phyloP scores from a whole-genome alignment of 2,329 filamentous ascomycete species.

The Remersonia thermophila region DNA sequence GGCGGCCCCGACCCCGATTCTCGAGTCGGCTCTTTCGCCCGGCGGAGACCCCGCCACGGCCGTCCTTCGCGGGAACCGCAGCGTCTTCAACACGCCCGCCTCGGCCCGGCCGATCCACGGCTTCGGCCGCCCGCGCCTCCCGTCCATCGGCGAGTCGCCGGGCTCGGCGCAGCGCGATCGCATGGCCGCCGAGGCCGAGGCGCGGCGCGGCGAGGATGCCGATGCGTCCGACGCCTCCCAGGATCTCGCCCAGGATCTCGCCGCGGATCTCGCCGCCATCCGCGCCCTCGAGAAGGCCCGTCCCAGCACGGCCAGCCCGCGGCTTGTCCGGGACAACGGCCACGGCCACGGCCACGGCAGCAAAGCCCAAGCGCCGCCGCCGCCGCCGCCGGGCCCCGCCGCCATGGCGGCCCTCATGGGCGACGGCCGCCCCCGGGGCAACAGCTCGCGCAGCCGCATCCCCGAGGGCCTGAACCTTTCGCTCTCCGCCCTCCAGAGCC shows the following conservation, averaged over 20 bases:
- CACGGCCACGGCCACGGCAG: slow-evolving; percentile 28
- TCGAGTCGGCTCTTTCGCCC: slow-evolving; percentile 64
- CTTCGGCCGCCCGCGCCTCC: slow-evolving; percentile 52
- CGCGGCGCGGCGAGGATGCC: slow-evolving; percentile 19
- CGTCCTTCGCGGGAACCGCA: slow-evolving; percentile 55
- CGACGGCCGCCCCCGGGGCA: slow-evolving; percentile 44
- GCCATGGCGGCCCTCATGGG: slow-evolving; percentile 52
- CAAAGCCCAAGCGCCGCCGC: too few species aligned
- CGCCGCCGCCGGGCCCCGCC: slow-evolving; percentile 55
- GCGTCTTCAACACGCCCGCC: slow-evolving; percentile 56
- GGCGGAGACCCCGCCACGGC: slow-evolving; percentile 55
- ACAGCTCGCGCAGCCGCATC: slow-evolving; percentile 66
- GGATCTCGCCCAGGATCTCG: too few species aligned
- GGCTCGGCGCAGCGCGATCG: slow-evolving; percentile 21
- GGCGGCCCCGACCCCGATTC: slow-evolving; percentile 77
- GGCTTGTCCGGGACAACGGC: slow-evolving; percentile 37
- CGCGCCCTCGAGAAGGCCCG: slow-evolving; percentile 38
- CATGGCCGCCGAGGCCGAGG: slow-evolving; percentile 12
- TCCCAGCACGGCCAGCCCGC: slow-evolving; percentile 53
- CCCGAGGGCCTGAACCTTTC: slow-evolving; percentile 57
- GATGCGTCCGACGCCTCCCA: slow-evolving; percentile 14
- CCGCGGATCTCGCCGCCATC: too few species aligned
- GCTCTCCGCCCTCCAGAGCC: slow-evolving; percentile 44
- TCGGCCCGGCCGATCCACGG: slow-evolving; percentile 52
- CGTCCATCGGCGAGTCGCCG: slow-evolving; percentile 64